Conservation (phyloP, 768 basidiomycete species). For the Mycena capillaripes region DNA sequence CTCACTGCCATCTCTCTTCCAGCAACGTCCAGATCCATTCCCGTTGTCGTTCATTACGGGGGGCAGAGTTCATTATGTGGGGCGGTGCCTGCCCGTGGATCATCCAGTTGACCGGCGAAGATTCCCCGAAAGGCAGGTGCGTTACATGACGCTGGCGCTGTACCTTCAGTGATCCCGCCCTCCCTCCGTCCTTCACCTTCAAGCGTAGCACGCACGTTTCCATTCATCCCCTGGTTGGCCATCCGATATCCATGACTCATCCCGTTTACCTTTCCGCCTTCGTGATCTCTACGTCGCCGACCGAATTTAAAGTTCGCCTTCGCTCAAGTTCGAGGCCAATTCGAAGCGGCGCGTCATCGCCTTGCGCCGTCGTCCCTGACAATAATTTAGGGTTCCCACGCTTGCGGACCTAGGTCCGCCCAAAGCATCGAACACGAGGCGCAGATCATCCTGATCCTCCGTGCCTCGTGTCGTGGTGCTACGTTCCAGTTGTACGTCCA, state of each 20-base stretch:
- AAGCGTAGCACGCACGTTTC: too few species aligned
- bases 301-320: background rate
- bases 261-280: background rate
- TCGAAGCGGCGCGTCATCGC: background rate
- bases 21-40: background rate
- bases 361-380: too few species aligned
- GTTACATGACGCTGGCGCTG: background rate
- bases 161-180: background rate
- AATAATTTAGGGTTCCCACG: background rate
- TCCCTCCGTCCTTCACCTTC: background rate
- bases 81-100: slow-evolving; percentile 2
- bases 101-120: background rate
- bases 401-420: background rate
- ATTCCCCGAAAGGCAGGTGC: background rate
- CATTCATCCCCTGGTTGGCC: background rate
- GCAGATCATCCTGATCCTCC: background rate
- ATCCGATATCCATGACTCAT: background rate
- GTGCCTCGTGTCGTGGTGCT: background rate
- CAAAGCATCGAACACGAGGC: background rate
- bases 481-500: background rate
- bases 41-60: slow-evolving; percentile 2
- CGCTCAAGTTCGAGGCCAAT: background rate
- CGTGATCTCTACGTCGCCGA: background rate
- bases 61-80: slow-evolving; percentile 2
- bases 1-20: background rate